These are phyloP conservation scores for Apiotrichum laibachii DNA, from an alignment of 1,284 basidiomycete genomes.

Conservation along the genomic window DNA sequence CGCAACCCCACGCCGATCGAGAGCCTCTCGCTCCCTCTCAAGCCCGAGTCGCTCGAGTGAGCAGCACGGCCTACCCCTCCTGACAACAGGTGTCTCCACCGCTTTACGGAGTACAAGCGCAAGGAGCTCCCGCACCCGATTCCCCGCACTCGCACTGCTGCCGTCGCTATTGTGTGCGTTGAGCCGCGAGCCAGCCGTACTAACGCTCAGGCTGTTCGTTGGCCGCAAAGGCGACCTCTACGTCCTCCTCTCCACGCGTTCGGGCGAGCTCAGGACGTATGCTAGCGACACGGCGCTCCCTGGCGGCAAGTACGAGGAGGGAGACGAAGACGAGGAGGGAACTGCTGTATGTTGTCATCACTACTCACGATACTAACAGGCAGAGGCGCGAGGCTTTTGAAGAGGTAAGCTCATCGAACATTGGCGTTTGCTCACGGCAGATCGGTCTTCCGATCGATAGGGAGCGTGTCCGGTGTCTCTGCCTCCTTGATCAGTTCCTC, in stretches of 20 bases:
- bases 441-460: constrained; percentile 72
- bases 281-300: constrained; percentile 80
- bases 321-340: constrained; percentile 67
- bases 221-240: constrained; percentile 76
- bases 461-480: constrained; percentile 66
- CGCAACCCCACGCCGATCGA: constrained; percentile 34
- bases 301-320: constrained; percentile 71
- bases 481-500: constrained; percentile 70
- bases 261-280: constrained; percentile 66
- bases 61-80: background rate
- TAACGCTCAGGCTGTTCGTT: constrained; percentile 60
- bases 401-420: constrained; percentile 54
- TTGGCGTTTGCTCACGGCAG: constrained; percentile 50
- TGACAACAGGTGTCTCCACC: constrained; percentile 39
- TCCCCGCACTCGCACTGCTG: constrained; percentile 35
- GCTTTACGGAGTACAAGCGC: constrained; percentile 36
- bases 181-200: too few species aligned
- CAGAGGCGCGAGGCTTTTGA: constrained; percentile 72
- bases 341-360: constrained; percentile 64
- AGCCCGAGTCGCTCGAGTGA: constrained; percentile 43
- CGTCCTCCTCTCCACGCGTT: constrained; percentile 65
- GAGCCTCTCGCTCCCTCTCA: constrained; percentile 40
- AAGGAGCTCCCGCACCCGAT: constrained; percentile 18
- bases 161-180: constrained; percentile 43
- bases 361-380: background rate